Evolutionary conservation across 2,329 filamentous ascomycete genomes (phyloP), one percentile per base, ranked within the genome.

Genomic region (Magnaporthales sp.): DNA sequence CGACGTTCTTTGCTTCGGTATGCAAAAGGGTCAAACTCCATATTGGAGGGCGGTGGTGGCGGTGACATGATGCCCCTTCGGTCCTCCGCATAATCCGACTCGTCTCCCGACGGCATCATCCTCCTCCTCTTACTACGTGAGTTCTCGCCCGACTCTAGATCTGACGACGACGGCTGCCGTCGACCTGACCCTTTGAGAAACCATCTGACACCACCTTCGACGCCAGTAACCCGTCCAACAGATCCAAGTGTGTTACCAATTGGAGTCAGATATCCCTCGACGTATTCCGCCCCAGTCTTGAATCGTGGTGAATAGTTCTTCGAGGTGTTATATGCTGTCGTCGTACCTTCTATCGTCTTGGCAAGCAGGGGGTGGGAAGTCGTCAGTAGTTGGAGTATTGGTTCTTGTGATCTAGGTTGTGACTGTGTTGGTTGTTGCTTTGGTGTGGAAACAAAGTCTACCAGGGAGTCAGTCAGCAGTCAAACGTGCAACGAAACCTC

Each of bases 301-400:
- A 97, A 92, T 91, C 68, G 86, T 0, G 94, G 93, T 1, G 92
- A 96, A 73, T 94, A 96, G 71, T 93, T 92, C 77, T 98, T 97
- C 11, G 91, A 93, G 2, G 86, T 89, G 30, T 90, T 89, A 75
- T 98, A 98, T 1, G 91, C 92, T 1, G 91, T 92, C 8, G 94
- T 85, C 0, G 93, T 94, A 65, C 89, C 89, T 70, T 91, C 92
- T 71, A 96, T 93, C 0, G 93, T 92, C 30, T 88, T 92, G 10
- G 91, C 92, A 19, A 97, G 85, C 68, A 96, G 82, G 0, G 94
- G 94, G 74, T 97, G 93, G 1, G 91, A 91, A 2, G 92, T 93
- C 0, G 93, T 96, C 26, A 98, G 85, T 1, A 98, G 86, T 5
- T 92, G 91, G 3, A 98, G 81, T 6, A 97, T 83, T 0, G 93